Base-by-base conservation (phyloP, 495 filamentous ascomycete genomes). In the Hypoxylon fragiforme region DNA sequence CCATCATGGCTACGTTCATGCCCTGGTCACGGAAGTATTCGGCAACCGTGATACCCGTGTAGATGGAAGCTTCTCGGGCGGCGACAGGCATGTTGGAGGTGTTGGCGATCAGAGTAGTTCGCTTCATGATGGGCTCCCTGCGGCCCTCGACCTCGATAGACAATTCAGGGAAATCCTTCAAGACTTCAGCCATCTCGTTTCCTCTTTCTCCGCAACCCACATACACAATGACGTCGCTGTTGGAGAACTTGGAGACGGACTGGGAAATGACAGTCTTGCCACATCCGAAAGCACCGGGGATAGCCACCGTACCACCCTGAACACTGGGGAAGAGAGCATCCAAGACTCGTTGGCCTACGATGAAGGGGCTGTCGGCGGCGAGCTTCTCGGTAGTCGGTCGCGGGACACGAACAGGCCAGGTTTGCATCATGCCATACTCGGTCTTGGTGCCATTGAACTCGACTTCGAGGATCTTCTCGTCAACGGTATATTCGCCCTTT, bases 31-130 rank as follows among this genome's bases (percentile, higher is more conserved):
- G 87, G 83, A 97, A 97, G 70, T 99, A 98, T 72, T 98, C 92
- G 35, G 95, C 91, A 6, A 97, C 87, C 1, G 94, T 97, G 61
- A 97, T 97, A 70, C 95, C 94, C 26, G 94, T 99, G 75, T 97
- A 99, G 68, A 99, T 99, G 37, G 94, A 99, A 52, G 94, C 94
- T 72, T 99, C 94, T 76, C 94, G 91, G 43, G 94, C 94, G 50
- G 94, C 94, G 66, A 99, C 94, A 57, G 94, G 94, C 94, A 99
- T 99, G 79, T 99, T 99, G 51, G 94, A 99, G 20, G 94, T 99
- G 72, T 99, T 99, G 66, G 94, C 94, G 69, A 99, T 97, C 44
- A 99, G 81, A 34, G 90, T 92, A 44, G 94, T 97, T 64, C 94
- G 95, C 83, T 97, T 99, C 94, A 99, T 99, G 80, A 99, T 97